Evolutionary conservation across 345 rosid genomes (phyloP), one percentile per base, ranked within the genome.

Genomic region (Salix exigua): DNA sequence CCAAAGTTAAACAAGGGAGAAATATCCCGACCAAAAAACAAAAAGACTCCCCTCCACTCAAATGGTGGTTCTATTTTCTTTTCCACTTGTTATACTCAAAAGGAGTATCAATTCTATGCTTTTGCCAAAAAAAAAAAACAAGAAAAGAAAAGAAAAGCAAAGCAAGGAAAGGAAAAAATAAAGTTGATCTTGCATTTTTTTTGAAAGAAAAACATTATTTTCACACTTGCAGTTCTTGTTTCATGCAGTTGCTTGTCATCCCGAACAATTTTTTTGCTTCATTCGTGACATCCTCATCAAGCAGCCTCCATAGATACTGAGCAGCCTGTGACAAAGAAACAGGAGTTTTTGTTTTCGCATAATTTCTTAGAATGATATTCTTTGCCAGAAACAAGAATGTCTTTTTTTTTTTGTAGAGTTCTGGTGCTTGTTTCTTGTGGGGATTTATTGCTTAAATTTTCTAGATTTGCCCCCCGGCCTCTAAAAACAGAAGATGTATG

Each of bases 321-420:
- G 75, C 30, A 31, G 68, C 73, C 70, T 30, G 13, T 55, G 75
- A 76, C 74, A 68, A 51, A 70, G 71, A 68, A 77, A 53, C 63
- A 69, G 28, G 75, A 67, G 50, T 55, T 71, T 61, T 37, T 38
- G 53, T 25, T 31, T 25, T 23, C 12, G 11, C 12, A 10, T 18
- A 72, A 72, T 86, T 75, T 72, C 75, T 31, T 65, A 21, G 74
- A 73, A 9, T 75, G 63, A 84, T 76, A 80, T 78, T 80, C 84
- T 77, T 81, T 81, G 37, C 68, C 77, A 70, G 72, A 73, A 78
- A 68, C 61, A 55, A 73, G 6, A 74, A 31, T 70, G 44, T 65
- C 53, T 55, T 67, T 68, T 82, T 75, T 76, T 68, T 4, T 76
- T 65, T 70, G 74, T 75, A 71, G 75, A 78, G 77, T 50, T 71